phyloP scores from a whole-genome alignment of 1,284 basidiomycete genomes.

The Singerocomus inundabilis region DNA sequence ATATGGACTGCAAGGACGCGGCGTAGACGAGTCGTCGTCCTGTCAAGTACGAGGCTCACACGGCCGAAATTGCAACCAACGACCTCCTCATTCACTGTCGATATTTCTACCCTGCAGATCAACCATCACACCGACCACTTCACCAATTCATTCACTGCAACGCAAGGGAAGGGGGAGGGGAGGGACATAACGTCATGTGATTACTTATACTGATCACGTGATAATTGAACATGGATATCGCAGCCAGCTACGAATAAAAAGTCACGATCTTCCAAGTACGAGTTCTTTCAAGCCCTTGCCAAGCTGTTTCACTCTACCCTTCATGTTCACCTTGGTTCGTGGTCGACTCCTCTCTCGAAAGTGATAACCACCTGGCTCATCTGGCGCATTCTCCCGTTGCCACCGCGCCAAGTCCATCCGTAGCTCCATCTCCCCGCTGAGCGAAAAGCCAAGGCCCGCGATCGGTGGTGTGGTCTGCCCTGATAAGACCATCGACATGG shows the following conservation, averaged over 20 bases:
- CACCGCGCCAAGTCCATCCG: slow-evolving; percentile 52
- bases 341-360: slow-evolving; percentile 31
- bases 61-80: slow-evolving; percentile 3
- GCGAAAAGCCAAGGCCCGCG: slow-evolving; percentile 43
- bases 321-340: slow-evolving; percentile 26
- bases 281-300: slow-evolving; percentile 44
- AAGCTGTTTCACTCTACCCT: slow-evolving; percentile 41
- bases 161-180: too few relatives aligned
- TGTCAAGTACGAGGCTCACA: slow-evolving; percentile 7
- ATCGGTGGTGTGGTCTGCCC: slow-evolving; percentile 21
- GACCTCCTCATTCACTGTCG: too few relatives aligned
- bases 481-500: slow-evolving; percentile 35
- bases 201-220: slow-evolving; percentile 10
- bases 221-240: background rate
- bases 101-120: background rate
- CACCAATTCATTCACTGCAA: background rate
- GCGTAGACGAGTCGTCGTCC: background rate
- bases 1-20: background rate
- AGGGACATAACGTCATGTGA: slow-evolving; percentile 4
- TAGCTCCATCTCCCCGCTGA: slow-evolving; percentile 60
- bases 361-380: slow-evolving; percentile 29
- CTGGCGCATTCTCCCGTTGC: slow-evolving; percentile 32
- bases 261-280: slow-evolving; percentile 30
- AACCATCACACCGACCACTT: background rate
- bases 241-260: background rate